These are phyloP conservation scores for Mrakia frigida DNA, from an alignment of 768 basidiomycete genomes.

Conservation along the genomic window DNA sequence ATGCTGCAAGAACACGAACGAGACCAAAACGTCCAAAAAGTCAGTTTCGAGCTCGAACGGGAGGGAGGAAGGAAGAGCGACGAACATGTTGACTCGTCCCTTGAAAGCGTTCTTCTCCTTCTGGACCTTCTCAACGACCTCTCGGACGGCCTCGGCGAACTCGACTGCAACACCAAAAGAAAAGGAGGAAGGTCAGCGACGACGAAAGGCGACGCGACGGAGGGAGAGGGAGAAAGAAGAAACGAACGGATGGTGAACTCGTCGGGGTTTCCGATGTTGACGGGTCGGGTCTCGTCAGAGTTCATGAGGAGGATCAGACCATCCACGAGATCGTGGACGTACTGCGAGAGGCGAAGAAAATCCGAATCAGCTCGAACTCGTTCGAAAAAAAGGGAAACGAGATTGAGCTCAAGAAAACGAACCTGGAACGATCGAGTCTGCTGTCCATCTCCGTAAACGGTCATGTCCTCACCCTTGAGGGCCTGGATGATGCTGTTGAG, in stretches of 20 bases:
- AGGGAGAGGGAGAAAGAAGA: background rate
- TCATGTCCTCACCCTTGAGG: conserved; percentile 91
- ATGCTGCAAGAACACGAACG: conserved; percentile 23
- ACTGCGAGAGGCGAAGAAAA: conserved; percentile 43
- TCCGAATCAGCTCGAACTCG: background rate
- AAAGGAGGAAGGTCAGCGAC: background rate
- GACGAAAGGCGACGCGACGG: background rate
- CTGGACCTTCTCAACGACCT: conserved; percentile 89
- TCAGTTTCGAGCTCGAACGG: background rate
- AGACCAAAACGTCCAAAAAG: background rate
- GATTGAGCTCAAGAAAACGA: background rate
- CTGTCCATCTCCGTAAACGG: conserved; percentile 62
- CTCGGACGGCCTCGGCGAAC: conserved; percentile 86
- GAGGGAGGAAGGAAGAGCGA: background rate
- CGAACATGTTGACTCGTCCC: conserved; percentile 42
- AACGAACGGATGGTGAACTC: conserved; percentile 75
- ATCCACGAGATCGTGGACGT: conserved; percentile 90
- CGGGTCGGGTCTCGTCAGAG: conserved; percentile 82
- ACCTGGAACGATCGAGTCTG: conserved; percentile 90
- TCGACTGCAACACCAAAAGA: conserved; percentile 48
- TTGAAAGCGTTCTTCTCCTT: conserved; percentile 52
- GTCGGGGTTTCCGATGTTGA: conserved; percentile 92
- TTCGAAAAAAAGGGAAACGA: background rate
- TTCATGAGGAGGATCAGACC: conserved; percentile 86
- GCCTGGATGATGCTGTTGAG: conserved; percentile 71